Conservation (phyloP, 257 asterid genomes). For the Lantana camara region DNA sequence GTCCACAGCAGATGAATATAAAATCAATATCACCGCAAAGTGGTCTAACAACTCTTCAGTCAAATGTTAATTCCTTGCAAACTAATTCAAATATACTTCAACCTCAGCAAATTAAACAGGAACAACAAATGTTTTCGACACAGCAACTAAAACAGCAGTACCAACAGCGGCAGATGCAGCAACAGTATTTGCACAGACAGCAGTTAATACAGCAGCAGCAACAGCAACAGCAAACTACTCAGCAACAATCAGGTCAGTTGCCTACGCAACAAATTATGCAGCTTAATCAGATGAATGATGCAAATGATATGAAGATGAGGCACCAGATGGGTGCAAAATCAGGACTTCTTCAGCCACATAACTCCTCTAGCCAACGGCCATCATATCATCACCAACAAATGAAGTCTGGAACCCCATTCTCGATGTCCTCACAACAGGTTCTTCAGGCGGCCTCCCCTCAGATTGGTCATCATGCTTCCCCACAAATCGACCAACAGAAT, state of each 20-base stretch:
- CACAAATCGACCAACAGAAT: conserved; percentile 86
- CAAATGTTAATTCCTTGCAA: conserved; percentile 67
- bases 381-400: conserved; percentile 68
- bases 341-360: conserved; percentile 70
- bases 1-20: conserved; percentile 69
- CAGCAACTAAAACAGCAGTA: conserved; percentile 79
- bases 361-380: conserved; percentile 65
- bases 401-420: conserved; percentile 63
- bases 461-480: conserved; percentile 78
- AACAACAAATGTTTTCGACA: conserved; percentile 63
- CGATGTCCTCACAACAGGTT: conserved; percentile 77
- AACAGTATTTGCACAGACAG: conserved; percentile 57
- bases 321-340: conserved; percentile 78
- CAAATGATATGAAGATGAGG: conserved; percentile 76
- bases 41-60: conserved; percentile 57
- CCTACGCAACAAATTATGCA: conserved; percentile 67
- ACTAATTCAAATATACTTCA: conserved; percentile 65
- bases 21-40: conserved; percentile 65
- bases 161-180: conserved; percentile 72
- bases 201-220: conserved; percentile 68
- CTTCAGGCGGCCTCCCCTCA: conserved; percentile 84
- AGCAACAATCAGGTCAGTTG: conserved; percentile 62
- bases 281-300: conserved; percentile 69
- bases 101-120: conserved; percentile 79
- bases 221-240: conserved; percentile 55